Conservation (phyloP, 495 filamentous ascomycete genomes). For the Tuber umbilicatum region DNA sequence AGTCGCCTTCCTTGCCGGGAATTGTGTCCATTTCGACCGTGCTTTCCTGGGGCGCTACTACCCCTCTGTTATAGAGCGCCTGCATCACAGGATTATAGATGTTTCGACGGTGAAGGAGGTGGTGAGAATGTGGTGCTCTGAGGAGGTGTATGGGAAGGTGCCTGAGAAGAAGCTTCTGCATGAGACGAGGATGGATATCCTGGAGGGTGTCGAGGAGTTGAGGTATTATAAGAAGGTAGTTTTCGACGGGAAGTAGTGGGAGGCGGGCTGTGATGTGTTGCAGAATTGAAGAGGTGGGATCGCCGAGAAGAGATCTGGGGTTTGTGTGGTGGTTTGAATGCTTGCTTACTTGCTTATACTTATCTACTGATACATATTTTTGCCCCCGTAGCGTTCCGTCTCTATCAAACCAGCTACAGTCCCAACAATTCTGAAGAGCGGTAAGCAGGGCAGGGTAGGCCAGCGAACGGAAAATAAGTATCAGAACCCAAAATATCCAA, state of each 20-base stretch:
- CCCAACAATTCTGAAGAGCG: no score
- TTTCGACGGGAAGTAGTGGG: slow-evolving; percentile 47
- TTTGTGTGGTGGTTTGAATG: neutral
- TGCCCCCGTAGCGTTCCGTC: no score
- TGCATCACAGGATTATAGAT: slow-evolving; percentile 87
- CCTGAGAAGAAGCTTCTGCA: slow-evolving; percentile 72
- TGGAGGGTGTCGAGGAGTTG: slow-evolving; percentile 91
- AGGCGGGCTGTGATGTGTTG: neutral
- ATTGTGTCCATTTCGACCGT: slow-evolving; percentile 83
- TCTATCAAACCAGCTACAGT: no score
- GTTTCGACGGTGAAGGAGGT: slow-evolving; percentile 89
- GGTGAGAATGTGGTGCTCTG: slow-evolving; percentile 68
- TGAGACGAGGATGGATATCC: slow-evolving; percentile 78
- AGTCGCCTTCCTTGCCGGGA: slow-evolving; percentile 73
- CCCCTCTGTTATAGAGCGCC: slow-evolving; percentile 59
- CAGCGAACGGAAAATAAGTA: no score
- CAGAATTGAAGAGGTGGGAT: neutral
- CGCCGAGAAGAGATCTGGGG: neutral
- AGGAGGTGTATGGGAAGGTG: slow-evolving; percentile 51
- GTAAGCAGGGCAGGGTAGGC: no score
- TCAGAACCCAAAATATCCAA: no score
- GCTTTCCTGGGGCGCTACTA: slow-evolving; percentile 72
- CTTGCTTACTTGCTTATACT: neutral
- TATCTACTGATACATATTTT: neutral
- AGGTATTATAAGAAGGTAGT: slow-evolving; percentile 65